phyloP scores from a whole-genome alignment of 1,139 yeast genomes.

The Yamadazyma kanchanaburiensis region DNA sequence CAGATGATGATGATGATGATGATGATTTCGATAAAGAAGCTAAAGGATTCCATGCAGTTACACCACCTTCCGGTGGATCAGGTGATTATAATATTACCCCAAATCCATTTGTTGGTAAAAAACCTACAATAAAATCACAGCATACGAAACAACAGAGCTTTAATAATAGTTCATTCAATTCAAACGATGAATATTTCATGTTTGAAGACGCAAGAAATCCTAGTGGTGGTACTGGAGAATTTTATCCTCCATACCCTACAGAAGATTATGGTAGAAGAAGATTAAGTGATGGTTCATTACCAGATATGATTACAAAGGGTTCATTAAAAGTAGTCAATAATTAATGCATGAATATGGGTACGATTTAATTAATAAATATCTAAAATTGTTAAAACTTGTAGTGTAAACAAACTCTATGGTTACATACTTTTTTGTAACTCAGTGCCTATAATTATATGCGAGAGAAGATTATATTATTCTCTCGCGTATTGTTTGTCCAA shows the following conservation, averaged over 20 bases:
- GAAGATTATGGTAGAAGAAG: conserved; percentile 47
- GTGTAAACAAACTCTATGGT: too few relatives aligned
- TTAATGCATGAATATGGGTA: conserved; percentile 14
- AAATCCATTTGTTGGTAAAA: conserved; percentile 19
- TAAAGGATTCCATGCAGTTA: conserved; percentile 19
- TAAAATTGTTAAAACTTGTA: too few relatives aligned
- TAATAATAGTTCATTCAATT: conserved; percentile 21
- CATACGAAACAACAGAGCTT: conserved; percentile 15
- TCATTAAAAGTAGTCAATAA: conserved; percentile 46
- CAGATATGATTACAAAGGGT: conserved; percentile 55
- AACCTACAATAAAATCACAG: conserved; percentile 13
- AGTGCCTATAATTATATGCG: too few relatives aligned
- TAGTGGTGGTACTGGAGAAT: conserved; percentile 9
- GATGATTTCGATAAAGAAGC: conserved; percentile 20
- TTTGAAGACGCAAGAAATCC: conserved; percentile 15
- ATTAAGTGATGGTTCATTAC: conserved; percentile 68
- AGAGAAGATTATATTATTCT: background rate
- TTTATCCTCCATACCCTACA: conserved; percentile 13
- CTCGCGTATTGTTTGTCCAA: background rate
- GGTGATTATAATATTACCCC: conserved; percentile 16
- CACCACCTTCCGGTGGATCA: conserved; percentile 22
- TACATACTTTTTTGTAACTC: too few relatives aligned
- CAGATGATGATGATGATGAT: conserved; percentile 33
- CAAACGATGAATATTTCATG: conserved; percentile 24
- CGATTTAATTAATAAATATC: too few relatives aligned